phyloP scores from a whole-genome alignment of 257 asterid genomes.

The Plantago ovata region DNA sequence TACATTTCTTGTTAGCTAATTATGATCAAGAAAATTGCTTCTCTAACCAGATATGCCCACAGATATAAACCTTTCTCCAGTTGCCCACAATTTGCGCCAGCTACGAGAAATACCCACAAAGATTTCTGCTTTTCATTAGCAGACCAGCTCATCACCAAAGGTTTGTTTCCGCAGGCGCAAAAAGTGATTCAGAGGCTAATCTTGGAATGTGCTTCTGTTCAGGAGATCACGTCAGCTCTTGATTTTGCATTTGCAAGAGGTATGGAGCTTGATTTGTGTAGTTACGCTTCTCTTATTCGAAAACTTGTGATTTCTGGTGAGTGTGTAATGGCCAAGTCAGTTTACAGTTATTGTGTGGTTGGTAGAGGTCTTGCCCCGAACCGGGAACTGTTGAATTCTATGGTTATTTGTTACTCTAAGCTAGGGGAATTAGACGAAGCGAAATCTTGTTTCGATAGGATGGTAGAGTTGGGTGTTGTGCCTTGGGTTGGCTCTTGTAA shows the following conservation, averaged over 20 bases:
- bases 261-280: slow-evolving; percentile 35
- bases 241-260: slow-evolving; percentile 42
- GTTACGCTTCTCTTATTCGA: slow-evolving; percentile 35
- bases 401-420: slow-evolving; percentile 49
- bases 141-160: slow-evolving; percentile 40
- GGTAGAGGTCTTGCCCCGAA: slow-evolving; percentile 31
- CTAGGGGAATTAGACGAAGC: slow-evolving; percentile 56
- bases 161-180: slow-evolving; percentile 39
- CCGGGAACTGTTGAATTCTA: slow-evolving; percentile 37
- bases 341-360: slow-evolving; percentile 29
- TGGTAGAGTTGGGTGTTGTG: slow-evolving; percentile 22
- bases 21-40: slow-evolving; percentile 31
- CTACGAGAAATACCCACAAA: slow-evolving; percentile 34
- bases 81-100: slow-evolving; percentile 45
- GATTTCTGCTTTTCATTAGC: slow-evolving; percentile 34
- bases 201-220: slow-evolving; percentile 26
- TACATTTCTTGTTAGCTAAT: slow-evolving; percentile 4
- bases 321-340: slow-evolving; percentile 34
- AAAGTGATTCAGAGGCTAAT: slow-evolving; percentile 45
- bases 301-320: slow-evolving; percentile 42
- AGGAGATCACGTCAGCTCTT: slow-evolving; percentile 34
- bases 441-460: slow-evolving; percentile 34
- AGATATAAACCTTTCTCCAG: slow-evolving; percentile 31
- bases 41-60: slow-evolving; percentile 13
- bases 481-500: slow-evolving; percentile 40